phyloP scores from a whole-genome alignment of 2,329 filamentous ascomycete species.

The Cordyceps tenuipes region DNA sequence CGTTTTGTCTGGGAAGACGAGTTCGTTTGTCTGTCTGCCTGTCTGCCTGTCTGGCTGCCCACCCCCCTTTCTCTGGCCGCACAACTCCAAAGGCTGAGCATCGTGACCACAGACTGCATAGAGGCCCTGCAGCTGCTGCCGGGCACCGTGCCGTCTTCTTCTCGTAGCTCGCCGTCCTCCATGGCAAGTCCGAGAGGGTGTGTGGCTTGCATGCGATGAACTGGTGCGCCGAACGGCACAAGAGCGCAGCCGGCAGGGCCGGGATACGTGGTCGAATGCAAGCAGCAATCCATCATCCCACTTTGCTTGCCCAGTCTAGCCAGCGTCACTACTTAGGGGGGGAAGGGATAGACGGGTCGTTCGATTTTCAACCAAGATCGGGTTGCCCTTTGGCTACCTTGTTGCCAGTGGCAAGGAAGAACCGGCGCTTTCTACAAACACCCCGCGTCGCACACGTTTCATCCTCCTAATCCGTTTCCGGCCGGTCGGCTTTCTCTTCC shows the following conservation, averaged over 20 bases:
- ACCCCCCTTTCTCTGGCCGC: neutral
- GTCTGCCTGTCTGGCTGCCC: neutral
- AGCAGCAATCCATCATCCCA: neutral
- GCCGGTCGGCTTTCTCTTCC: neutral
- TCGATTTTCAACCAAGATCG: neutral
- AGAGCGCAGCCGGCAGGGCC: neutral
- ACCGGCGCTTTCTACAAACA: neutral
- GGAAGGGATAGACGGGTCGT: neutral
- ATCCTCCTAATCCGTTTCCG: conserved; percentile 2
- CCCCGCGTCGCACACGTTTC: neutral
- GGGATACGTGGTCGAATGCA: neutral
- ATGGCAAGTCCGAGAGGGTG: no score
- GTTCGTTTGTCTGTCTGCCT: no score
- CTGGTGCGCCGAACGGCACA: neutral
- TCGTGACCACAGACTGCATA: neutral
- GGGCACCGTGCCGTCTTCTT: no score
- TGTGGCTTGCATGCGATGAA: conserved; percentile 2
- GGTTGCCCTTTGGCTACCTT: neutral
- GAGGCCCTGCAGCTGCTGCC: neutral
- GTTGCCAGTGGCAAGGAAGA: neutral
- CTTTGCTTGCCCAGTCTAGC: neutral
- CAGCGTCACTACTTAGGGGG: neutral
- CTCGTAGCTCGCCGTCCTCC: neutral
- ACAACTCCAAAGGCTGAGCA: neutral
- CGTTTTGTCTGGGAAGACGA: neutral